Evolutionary conservation across 495 filamentous ascomycete species (phyloP), one percentile per base, ranked within the genome.

Genomic region (Podospora australis): DNA sequence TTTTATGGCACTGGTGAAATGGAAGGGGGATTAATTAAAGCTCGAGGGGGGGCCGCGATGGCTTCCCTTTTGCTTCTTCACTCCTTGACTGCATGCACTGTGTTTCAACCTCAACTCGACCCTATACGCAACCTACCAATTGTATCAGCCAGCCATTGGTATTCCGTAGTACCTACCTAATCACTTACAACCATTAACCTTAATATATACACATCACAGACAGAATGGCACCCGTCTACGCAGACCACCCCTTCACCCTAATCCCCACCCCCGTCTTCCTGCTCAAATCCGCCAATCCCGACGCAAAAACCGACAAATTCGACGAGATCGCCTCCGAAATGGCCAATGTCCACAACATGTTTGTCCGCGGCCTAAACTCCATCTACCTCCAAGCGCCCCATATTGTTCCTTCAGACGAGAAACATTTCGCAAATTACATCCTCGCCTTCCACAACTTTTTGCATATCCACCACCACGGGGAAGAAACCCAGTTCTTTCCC

Each of bases 321-420:
- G 54, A 48, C 48, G 25, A 47, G 9, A 44, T 51, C 24, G 73
- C 70, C 30, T 57, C 67, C 1, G 58, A 70, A 1, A 77, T 76
- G 73, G 56, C 63, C 14, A 49, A 58, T 30, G 57, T 69, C 9
- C 73, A 77, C 66, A 76, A 76, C 64, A 44, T 65, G 39, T 51
- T 76, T 16, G 55, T 69, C 52, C 72, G 71, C 38, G 58, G 58
- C n/a, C 60, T 78, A 43, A 79, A 78, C 60, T 55, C 62, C 39
- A 75, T 77, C 60, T 74, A 75, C 61, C 60, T 70, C 26, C 72
- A 77, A 64, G 67, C 70, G 0, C 66, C 62, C 0, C 56, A 70
- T 44, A 52, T 70, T 34, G 32, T 36, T 25, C 35, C 59, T 11
- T 23, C 52, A 14, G 60, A 76, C 46, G 43, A 65, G 41, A 50